Conservation (phyloP, 345 rosid species). For the Pistacia vera region DNA sequence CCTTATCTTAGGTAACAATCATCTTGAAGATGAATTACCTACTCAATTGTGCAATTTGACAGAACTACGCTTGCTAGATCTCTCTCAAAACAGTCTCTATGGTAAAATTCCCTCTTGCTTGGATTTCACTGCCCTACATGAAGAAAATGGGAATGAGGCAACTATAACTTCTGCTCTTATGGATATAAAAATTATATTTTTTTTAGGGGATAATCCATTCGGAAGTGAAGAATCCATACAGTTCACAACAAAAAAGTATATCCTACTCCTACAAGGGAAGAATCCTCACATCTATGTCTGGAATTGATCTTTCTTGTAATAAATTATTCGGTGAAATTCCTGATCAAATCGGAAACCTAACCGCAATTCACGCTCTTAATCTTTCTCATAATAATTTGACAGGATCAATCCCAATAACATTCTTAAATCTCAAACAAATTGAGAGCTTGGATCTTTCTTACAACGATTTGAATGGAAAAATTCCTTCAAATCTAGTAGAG, state of each 20-base stretch:
- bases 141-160: too few relatives aligned
- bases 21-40: constrained; percentile 22
- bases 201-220: accelerated
- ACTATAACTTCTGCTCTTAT: too few relatives aligned
- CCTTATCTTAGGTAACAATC: constrained; percentile 25
- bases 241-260: constrained; percentile 18
- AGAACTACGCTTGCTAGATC: constrained; percentile 16
- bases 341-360: constrained; percentile 21
- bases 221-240: neutral
- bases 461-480: constrained; percentile 24
- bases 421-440: constrained; percentile 24
- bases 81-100: constrained; percentile 24
- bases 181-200: too few relatives aligned
- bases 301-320: constrained; percentile 42
- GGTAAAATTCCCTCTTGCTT: constrained; percentile 17
- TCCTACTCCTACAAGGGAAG: constrained; percentile 20
- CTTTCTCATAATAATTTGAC: constrained; percentile 34
- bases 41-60: constrained; percentile 17
- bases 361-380: constrained; percentile 19
- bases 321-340: constrained; percentile 38
- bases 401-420: constrained; percentile 30
- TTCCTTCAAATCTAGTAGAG: constrained; percentile 29
- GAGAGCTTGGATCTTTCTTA: constrained; percentile 35
- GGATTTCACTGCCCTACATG: neutral
- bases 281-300: constrained; percentile 12